Evolutionary conservation across 2,329 filamentous ascomycete genomes (phyloP), one percentile per base, ranked within the genome.

Genomic region (Diaporthe ilicicola): DNA sequence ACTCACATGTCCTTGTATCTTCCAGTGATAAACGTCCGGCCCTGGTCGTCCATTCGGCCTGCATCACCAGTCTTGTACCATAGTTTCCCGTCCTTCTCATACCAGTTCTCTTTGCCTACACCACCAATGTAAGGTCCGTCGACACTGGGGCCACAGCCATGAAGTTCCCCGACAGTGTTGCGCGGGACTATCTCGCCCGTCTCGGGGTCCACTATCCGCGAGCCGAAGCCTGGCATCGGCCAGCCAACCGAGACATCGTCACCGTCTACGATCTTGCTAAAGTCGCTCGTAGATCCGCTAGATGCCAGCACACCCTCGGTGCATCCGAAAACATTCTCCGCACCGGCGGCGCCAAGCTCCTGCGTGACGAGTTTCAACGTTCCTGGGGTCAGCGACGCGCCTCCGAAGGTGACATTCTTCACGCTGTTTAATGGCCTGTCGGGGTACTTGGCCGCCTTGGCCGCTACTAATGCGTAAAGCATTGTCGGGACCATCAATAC

Each of bases 41-140:
- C 67, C 12, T n/a, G 37, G 13, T 48, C 37, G 39, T 70, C 67
- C 48, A 70, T 70, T 19, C 56, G 29, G 2, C 56, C 67, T 1
- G 55, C 55, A 27, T 70, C 67, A 10, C 67, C 67, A 13, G 67
- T 65, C 48, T 70, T 70, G 37, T 70, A 70, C 67, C 67, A 70
- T 8, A 62, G 19, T 13, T 27, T 62, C 8, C 67, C 67, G 7
- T 70, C 67, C 39, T 2, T 8, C 67, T 62, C 55, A 34, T 70
- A 70, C 67, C 67, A 70, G n/a, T 62, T 65, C n/a, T 70, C 56
- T 39, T 62, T 62, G 12, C 67, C 67, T 10, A 70, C 34, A 17
- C 67, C 67, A 9, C 67, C 67, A n/a, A 70, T 70, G 2, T 70
- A 70, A 3, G 56, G 56, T 17, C 56, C 67, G 22, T 54, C 55